Base-by-base conservation (phyloP, 116 monocot species). In the Dioscorea cayenensis region DNA sequence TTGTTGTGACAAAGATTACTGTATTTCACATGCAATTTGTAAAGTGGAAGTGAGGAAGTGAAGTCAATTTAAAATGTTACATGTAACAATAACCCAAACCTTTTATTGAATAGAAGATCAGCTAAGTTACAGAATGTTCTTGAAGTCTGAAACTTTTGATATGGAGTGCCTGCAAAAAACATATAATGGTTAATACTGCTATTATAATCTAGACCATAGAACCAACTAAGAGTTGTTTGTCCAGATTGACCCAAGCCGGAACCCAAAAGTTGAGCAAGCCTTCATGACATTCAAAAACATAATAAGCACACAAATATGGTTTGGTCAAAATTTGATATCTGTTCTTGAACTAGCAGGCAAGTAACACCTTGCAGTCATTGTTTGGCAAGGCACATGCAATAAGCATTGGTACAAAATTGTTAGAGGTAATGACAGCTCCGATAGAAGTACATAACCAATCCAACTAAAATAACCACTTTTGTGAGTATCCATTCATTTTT, bases 61-160 rank as follows among this genome's bases (percentile, higher is more conserved):
- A 59, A 14, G 13, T 7, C 35, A 19, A 23, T 2, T 55, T 19
- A 35, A 52, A 27, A 60, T 43, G 7, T 43, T 43, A 43, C 43
- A 58, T 7, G 51, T 52, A 27, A 2, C 32, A 50, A 58, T 43
- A 43, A 50, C 29, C 0, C 68, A 60, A 79, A 84, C 92, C 89
- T 92, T 77, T 74, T 83, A 67, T 80, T 89, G 63, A 92, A 92
- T 60, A 92, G 77, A 19, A 89, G 51, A 77, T 89, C 86, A 68
- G 75, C 73, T 69, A 89, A 66, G 64, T 77, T 89, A 72, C 82
- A 89, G 14, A 84, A 64, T 63, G 84, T 74, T 71, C 86, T 83
- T 60, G 86, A 71, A 35, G 74, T 62, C 64, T 72, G 81, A 48
- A 76, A 59, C 18, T 68, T 69, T 51, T 27, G 60, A 70, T 73